These are phyloP conservation scores for Salmacisia buchloeana DNA, from an alignment of 1,284 basidiomycete genomes.

Conservation along the genomic window DNA sequence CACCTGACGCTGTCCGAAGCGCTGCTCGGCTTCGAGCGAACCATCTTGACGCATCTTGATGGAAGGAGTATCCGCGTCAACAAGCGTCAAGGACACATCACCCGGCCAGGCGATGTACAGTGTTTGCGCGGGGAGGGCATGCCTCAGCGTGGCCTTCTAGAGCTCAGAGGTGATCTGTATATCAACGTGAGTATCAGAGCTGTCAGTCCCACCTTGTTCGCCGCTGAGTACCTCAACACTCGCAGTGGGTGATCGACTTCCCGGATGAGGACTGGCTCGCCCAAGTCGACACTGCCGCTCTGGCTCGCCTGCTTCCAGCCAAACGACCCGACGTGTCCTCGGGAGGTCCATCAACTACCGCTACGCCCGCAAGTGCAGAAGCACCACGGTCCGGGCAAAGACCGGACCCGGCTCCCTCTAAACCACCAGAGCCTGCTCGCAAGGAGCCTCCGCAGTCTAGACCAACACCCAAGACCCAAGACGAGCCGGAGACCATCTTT, in stretches of 20 bases:
- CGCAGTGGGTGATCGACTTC: conserved; percentile 6
- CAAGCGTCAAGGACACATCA: conserved; percentile 22
- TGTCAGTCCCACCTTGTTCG: background rate
- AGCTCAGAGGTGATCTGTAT: conserved; percentile 2
- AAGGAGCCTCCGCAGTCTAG: background rate
- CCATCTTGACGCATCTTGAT: conserved; percentile 46
- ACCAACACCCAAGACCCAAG: background rate
- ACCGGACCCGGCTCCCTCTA: background rate
- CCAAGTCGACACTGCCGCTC: background rate
- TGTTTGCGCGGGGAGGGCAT: conserved; percentile 42
- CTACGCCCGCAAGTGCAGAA: background rate
- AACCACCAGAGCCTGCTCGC: background rate
- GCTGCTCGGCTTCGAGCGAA: conserved; percentile 39
- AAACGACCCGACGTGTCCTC: background rate
- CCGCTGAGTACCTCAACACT: background rate
- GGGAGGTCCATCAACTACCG: background rate
- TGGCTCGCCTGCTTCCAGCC: background rate
- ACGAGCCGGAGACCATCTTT: background rate
- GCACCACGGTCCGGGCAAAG: background rate
- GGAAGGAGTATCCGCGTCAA: conserved; percentile 36
- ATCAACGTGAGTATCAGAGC: background rate
- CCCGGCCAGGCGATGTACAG: conserved; percentile 37
- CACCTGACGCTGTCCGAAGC: conserved; percentile 35
- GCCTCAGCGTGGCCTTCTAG: conserved; percentile 13
- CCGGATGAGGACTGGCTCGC: conserved; percentile 3